Evolutionary conservation across 306 rosid species (phyloP).

Genomic region (Crotalaria pallida): DNA sequence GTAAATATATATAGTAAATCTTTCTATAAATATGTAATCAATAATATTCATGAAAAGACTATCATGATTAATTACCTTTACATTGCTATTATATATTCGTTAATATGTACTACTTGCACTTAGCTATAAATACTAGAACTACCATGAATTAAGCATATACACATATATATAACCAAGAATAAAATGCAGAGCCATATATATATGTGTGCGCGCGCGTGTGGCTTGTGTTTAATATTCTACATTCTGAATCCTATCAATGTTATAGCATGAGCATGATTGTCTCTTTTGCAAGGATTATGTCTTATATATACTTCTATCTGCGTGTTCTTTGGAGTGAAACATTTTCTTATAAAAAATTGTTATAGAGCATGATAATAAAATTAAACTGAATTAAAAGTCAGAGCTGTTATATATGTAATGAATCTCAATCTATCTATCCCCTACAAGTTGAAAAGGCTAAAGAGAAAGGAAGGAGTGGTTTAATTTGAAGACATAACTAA

Average conservation of each 20-base stretch:
- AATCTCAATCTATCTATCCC: background rate
- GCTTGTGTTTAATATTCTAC: conserved; percentile 6
- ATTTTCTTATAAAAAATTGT: too few relatives aligned
- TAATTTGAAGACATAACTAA: background rate
- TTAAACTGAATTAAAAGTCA: background rate
- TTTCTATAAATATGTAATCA: background rate
- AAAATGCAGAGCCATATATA: conserved; percentile 6
- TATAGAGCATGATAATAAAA: conserved; percentile 7
- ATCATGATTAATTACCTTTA: background rate
- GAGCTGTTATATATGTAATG: background rate
- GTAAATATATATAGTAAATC: background rate
- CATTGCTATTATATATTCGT: background rate
- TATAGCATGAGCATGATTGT: too few relatives aligned
- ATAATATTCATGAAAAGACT: background rate
- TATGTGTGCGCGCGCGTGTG: too few relatives aligned
- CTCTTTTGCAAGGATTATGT: too few relatives aligned
- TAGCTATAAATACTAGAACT: background rate
- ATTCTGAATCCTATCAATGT: conserved; percentile 13
- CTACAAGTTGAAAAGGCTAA: background rate
- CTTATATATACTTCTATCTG: too few relatives aligned
- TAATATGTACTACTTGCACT: background rate
- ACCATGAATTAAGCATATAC: conserved; percentile 2
- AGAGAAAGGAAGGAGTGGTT: background rate
- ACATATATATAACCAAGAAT: background rate
- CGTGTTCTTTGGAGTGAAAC: too few relatives aligned